Percentiles rank a stretch among this genome's conserved stretches.
Conservation (phyloP, 345 rosid genomes). For the Jatropha curcas region DNA sequence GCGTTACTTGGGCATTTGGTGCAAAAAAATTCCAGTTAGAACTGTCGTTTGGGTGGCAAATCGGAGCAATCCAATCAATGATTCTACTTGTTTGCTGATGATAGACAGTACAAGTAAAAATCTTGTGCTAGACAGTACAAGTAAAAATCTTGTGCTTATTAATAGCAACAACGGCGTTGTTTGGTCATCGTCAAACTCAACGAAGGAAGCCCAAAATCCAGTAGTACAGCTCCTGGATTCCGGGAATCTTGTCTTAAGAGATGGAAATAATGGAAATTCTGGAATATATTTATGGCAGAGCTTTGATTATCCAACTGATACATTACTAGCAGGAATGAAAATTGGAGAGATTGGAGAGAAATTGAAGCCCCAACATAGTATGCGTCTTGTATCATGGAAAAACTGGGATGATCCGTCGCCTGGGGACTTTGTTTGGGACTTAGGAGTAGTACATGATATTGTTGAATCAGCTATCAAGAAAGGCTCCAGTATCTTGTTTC, state of each 20-base stretch:
- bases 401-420: conserved; percentile 26
- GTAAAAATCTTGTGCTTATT: no score
- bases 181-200: conserved; percentile 12
- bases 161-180: not conserved
- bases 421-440: no score
- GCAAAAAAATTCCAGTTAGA: no score
- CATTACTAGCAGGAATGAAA: conserved; percentile 16
- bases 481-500: not conserved
- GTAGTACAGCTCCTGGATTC: conserved; percentile 30
- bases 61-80: no score
- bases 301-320: conserved; percentile 10
- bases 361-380: conserved; percentile 7
- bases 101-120: no score
- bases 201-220: conserved; percentile 3
- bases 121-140: no score
- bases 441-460: no score
- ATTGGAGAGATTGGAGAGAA: conserved; percentile 19
- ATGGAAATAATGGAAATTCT: conserved; percentile 6
- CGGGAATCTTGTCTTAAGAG: conserved; percentile 32
- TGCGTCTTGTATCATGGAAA: conserved; percentile 21
- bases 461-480: conserved; percentile 20
- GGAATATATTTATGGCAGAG: conserved; percentile 23
- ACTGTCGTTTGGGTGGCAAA: no score
- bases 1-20: no score
- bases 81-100: no score